phyloP scores from a whole-genome alignment of 2,329 filamentous ascomycete genomes.

The Aspergillus caelatus region DNA sequence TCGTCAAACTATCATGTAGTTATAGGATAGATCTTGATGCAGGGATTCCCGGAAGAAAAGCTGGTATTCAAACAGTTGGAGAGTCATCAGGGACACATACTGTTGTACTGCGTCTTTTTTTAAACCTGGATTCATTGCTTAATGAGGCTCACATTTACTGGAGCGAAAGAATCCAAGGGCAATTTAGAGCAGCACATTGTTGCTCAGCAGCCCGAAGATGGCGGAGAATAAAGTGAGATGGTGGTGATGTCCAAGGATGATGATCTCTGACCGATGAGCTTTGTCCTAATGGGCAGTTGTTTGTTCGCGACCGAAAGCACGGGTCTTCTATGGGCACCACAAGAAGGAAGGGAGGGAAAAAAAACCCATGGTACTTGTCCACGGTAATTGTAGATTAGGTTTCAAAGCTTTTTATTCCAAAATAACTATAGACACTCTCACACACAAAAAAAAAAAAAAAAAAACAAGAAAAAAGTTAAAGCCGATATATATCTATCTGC shows the following conservation, averaged over 20 bases:
- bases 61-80: not conserved
- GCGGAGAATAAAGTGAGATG: conserved; percentile 6
- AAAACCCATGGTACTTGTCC: not conserved
- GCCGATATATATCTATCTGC: not conserved
- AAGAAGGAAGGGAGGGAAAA: not conserved
- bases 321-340: conserved; percentile 2
- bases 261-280: conserved; percentile 6
- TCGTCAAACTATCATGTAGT: not conserved
- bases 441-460: too few species aligned
- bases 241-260: conserved; percentile 8
- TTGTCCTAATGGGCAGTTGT: conserved; percentile 9
- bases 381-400: not conserved
- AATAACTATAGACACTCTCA: too few species aligned
- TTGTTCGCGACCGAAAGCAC: conserved; percentile 10
- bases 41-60: not conserved
- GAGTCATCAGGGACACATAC: conserved; percentile 21
- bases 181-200: conserved; percentile 25
- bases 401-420: not conserved
- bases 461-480: not conserved
- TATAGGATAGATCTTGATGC: conserved; percentile 1
- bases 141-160: conserved; percentile 17
- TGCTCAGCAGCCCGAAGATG: conserved; percentile 17
- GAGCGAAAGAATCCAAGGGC: conserved; percentile 18
- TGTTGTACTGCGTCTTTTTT: conserved; percentile 19
- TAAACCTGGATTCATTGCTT: conserved; percentile 21